These are phyloP conservation scores for Lactarius sp. DNA, from an alignment of 768 basidiomycete genomes.

Conservation along the genomic window DNA sequence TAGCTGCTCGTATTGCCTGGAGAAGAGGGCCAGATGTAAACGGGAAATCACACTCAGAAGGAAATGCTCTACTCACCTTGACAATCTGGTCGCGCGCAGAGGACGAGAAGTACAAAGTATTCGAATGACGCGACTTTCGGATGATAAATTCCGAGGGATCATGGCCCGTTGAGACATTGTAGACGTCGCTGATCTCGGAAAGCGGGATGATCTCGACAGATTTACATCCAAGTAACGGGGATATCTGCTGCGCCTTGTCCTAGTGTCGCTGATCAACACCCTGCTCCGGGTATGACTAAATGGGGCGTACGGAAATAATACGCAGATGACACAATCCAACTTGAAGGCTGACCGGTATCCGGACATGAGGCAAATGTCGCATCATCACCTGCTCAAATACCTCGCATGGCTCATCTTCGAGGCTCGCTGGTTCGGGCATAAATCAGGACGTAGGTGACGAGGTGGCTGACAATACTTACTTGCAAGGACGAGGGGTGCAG, in stretches of 20 bases:
- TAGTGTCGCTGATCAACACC: slow-evolving; percentile 30
- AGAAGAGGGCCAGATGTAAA: neutral
- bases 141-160: slow-evolving; percentile 81
- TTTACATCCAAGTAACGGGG: slow-evolving; percentile 62
- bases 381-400: slow-evolving; percentile 60
- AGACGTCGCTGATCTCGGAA: slow-evolving; percentile 80
- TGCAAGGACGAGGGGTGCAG: slow-evolving; percentile 48
- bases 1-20: slow-evolving; percentile 71
- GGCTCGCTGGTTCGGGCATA: slow-evolving; percentile 39
- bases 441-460: neutral
- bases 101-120: slow-evolving; percentile 74
- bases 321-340: slow-evolving; percentile 69
- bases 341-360: slow-evolving; percentile 65
- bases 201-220: slow-evolving; percentile 79
- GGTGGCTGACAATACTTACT: slow-evolving; percentile 37
- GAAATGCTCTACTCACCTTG: slow-evolving; percentile 44
- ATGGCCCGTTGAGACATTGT: slow-evolving; percentile 72
- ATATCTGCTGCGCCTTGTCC: slow-evolving; percentile 69
- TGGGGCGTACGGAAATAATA: slow-evolving; percentile 61
- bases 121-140: slow-evolving; percentile 62
- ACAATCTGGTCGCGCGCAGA: slow-evolving; percentile 64
- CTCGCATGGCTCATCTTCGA: slow-evolving; percentile 57
- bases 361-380: slow-evolving; percentile 58
- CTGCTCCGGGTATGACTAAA: neutral
- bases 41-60: neutral